Evolutionary conservation across 371 early-diverging fungal genomes (phyloP).

Genomic region (Syncephalastrum sp.): DNA sequence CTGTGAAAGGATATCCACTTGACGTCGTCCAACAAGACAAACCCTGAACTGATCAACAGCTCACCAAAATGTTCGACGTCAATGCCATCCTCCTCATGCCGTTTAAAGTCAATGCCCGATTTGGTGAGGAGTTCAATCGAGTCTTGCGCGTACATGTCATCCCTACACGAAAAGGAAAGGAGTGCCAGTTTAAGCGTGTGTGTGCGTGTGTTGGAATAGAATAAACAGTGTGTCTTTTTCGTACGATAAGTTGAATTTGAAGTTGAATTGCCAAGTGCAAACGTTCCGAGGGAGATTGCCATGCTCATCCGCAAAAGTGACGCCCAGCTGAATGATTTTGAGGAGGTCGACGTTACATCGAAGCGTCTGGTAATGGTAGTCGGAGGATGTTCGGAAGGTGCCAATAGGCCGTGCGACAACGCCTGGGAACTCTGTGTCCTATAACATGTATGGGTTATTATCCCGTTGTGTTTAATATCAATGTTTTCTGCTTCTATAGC

Average conservation of each 20-base stretch:
- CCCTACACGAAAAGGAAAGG: constrained; percentile 40
- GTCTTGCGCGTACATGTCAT: constrained; percentile 99
- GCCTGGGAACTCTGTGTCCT: constrained; percentile 99
- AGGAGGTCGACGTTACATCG: constrained; percentile 99
- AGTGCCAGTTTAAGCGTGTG: neutral
- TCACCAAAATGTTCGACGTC: constrained; percentile 97
- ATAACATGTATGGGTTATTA: neutral
- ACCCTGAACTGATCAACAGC: constrained; percentile 95
- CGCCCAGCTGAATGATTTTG: constrained; percentile 98
- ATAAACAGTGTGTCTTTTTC: constrained; percentile 2
- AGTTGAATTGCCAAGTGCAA: constrained; percentile 99
- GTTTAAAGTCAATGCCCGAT: constrained; percentile 98
- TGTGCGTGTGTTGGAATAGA: constrained; percentile 2
- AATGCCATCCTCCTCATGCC: constrained; percentile 97
- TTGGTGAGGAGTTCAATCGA: constrained; percentile 97
- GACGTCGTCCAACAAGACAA: constrained; percentile 92
- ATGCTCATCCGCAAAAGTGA: constrained; percentile 94
- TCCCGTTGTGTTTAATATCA: neutral
- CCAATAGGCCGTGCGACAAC: constrained; percentile 99
- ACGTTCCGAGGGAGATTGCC: constrained; percentile 90
- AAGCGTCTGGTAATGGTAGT: constrained; percentile 98
- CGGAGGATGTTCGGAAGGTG: constrained; percentile 90
- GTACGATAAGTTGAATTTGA: constrained; percentile 91
- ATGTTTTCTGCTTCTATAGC: too few species aligned
- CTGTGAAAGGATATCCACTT: constrained; percentile 99